A percentile compares a stretch with the other conserved stretches of the same genome.
phyloP scores from a whole-genome alignment of 2,329 filamentous ascomycete species.

The Teratosphaeria pseudoeucalypti region DNA sequence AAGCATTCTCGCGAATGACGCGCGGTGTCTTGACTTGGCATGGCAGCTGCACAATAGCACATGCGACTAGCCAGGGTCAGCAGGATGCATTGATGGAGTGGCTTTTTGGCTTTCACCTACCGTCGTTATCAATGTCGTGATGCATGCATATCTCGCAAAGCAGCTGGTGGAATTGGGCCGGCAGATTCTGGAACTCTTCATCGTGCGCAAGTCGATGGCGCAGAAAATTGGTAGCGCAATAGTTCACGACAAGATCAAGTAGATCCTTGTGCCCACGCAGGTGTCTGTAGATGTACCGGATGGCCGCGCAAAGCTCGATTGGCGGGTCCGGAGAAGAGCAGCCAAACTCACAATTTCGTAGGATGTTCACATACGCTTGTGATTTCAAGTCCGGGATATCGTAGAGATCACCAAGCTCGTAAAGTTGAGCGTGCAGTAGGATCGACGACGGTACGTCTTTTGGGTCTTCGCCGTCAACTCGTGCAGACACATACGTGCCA shows the following conservation, averaged over 20 bases:
- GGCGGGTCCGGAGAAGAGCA: conserved; percentile 29
- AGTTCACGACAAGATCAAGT: conserved; percentile 32
- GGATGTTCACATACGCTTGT: conserved; percentile 30
- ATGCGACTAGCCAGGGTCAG: conserved; percentile 10
- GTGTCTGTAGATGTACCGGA: conserved; percentile 24
- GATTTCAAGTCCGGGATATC: conserved; percentile 30
- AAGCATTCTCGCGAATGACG: neutral
- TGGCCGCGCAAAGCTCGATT: conserved; percentile 29
- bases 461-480: conserved; percentile 13
- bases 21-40: conserved; percentile 7
- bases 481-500: conserved; percentile 25
- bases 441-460: conserved; percentile 25
- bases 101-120: conserved; percentile 24
- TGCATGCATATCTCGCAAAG: conserved; percentile 29
- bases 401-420: conserved; percentile 31
- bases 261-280: conserved; percentile 20
- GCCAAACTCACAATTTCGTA: conserved; percentile 29
- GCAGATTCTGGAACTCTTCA: conserved; percentile 27
- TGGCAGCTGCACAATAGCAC: conserved; percentile 23
- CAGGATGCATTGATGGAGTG: neutral
- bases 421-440: conserved; percentile 32
- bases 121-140: conserved; percentile 31
- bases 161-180: conserved; percentile 32
- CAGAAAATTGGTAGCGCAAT: conserved; percentile 31
- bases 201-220: conserved; percentile 28